phyloP scores from a whole-genome alignment of 2,329 filamentous ascomycete species.

The Clarireedia homoeocarpa region DNA sequence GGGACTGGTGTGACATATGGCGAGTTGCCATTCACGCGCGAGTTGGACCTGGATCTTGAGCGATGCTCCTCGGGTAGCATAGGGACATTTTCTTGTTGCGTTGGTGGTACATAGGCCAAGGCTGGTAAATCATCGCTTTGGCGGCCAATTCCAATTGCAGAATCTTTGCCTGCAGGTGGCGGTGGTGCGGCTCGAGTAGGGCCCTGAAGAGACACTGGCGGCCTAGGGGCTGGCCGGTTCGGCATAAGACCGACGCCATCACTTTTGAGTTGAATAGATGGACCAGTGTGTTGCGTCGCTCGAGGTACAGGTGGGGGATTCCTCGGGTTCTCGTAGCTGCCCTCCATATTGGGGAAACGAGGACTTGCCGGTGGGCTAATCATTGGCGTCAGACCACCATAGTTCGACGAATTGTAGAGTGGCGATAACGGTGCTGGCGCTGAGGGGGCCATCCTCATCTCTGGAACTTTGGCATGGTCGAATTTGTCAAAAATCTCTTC shows the following conservation, averaged over 20 bases:
- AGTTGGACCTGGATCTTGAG: slow-evolving; percentile 63
- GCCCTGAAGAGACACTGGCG: slow-evolving; percentile 68
- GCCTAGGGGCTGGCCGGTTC: slow-evolving; percentile 76
- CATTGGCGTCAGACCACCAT: slow-evolving; percentile 42
- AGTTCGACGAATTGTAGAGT: slow-evolving; percentile 46
- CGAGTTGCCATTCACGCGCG: slow-evolving; percentile 47
- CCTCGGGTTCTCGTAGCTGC: slow-evolving; percentile 95
- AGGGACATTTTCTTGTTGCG: slow-evolving; percentile 18
- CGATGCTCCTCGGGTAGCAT: slow-evolving; percentile 61
- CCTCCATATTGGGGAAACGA: slow-evolving; percentile 82
- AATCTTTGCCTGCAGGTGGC: slow-evolving; percentile 52
- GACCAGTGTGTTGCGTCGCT: slow-evolving; percentile 28
- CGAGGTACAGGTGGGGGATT: slow-evolving; percentile 81
- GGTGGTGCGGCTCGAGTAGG: slow-evolving; percentile 50
- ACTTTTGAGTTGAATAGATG: slow-evolving; percentile 36
- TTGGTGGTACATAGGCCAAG: slow-evolving; percentile 27
- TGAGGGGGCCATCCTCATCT: slow-evolving; percentile 36
- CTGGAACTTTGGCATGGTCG: slow-evolving; percentile 66
- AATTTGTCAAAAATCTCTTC: slow-evolving; percentile 94
- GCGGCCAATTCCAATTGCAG: slow-evolving; percentile 54
- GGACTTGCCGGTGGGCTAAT: slow-evolving; percentile 72
- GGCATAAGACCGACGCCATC: slow-evolving; percentile 60
- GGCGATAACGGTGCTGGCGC: slow-evolving; percentile 22
- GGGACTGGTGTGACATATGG: slow-evolving; percentile 21
- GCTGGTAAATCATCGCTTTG: slow-evolving; percentile 45